Percentiles rank a stretch among this genome's conserved stretches.
These are phyloP conservation scores for Adansonia madagascariensis DNA, from an alignment of 441 rosid genomes.

Conservation along the genomic window DNA sequence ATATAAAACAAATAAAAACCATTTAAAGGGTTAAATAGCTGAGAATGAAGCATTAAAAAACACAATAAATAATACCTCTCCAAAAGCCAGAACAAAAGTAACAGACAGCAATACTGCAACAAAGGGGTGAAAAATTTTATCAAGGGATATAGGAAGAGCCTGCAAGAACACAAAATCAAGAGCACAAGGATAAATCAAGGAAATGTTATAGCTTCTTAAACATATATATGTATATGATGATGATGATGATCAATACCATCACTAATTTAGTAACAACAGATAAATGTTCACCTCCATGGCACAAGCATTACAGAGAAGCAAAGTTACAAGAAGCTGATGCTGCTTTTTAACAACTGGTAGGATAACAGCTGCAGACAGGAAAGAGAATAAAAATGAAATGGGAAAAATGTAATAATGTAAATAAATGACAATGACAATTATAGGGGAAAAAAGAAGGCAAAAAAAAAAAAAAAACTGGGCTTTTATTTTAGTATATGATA, in stretches of 20 bases:
- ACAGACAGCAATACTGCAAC: slow-evolving; percentile 74
- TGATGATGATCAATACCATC: neutral
- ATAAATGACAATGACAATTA: neutral
- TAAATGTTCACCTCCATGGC: slow-evolving; percentile 59
- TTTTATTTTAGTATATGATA: neutral
- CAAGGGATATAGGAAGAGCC: slow-evolving; percentile 77
- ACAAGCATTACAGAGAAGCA: slow-evolving; percentile 70
- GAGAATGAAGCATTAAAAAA: slow-evolving; percentile 21
- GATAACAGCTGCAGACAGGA: slow-evolving; percentile 51
- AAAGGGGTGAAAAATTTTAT: slow-evolving; percentile 68
- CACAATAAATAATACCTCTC: slow-evolving; percentile 51
- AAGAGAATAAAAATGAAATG: neutral
- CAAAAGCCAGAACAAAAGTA: slow-evolving; percentile 70
- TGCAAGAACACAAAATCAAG: slow-evolving; percentile 31
- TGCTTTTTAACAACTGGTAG: slow-evolving; percentile 70
- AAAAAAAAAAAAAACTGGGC: neutral
- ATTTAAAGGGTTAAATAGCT: neutral
- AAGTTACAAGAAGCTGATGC: slow-evolving; percentile 72
- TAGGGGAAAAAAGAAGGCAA: neutral
- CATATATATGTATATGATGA: neutral
- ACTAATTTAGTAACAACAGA: slow-evolving; percentile 1
- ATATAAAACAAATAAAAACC: slow-evolving; percentile 18
- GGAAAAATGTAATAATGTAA: neutral
- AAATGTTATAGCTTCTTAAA: slow-evolving; percentile 15
- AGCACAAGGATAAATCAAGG: neutral